These are phyloP conservation scores for Flaveria linearis DNA, from an alignment of 129 eudicot species.

Conservation along the genomic window DNA sequence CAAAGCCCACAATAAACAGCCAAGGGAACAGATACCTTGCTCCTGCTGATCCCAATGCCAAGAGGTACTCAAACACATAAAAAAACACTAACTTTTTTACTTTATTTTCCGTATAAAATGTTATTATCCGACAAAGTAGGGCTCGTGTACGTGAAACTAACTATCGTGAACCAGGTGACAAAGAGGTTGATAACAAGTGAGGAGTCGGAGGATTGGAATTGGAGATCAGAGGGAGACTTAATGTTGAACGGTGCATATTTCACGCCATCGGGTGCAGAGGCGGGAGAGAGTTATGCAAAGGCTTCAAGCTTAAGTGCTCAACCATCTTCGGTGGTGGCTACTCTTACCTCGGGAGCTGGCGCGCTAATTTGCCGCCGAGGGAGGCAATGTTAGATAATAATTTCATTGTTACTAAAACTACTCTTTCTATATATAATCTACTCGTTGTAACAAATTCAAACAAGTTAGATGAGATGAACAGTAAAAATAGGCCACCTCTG, in stretches of 20 bases:
- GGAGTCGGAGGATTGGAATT: neutral
- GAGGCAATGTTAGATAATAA: neutral
- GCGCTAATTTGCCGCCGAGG: neutral
- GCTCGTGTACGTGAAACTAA: neutral
- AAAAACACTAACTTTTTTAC: neutral
- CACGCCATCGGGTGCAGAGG: slow-evolving; percentile 4
- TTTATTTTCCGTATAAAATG: neutral
- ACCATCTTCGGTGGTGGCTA: slow-evolving; percentile 2
- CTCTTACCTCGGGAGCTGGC: neutral
- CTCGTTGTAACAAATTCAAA: neutral
- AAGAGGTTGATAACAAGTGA: neutral
- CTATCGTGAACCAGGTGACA: neutral
- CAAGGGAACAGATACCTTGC: slow-evolving; percentile 10
- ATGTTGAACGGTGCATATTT: slow-evolving; percentile 3
- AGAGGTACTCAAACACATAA: neutral
- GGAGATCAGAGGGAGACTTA: slow-evolving; percentile 2
- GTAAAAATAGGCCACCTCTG: too few relatives aligned
- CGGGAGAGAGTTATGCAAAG: neutral
- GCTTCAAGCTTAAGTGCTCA: neutral
- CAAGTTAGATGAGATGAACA: too few relatives aligned
- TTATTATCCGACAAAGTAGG: neutral
- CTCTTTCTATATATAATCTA: neutral
- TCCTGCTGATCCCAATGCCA: slow-evolving; percentile 5
- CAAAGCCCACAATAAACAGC: slow-evolving; percentile 6
- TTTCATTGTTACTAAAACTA: too few relatives aligned